These are phyloP conservation scores for Ogataea nonfermentans DNA, from an alignment of 805 yeast species.

Conservation along the genomic window DNA sequence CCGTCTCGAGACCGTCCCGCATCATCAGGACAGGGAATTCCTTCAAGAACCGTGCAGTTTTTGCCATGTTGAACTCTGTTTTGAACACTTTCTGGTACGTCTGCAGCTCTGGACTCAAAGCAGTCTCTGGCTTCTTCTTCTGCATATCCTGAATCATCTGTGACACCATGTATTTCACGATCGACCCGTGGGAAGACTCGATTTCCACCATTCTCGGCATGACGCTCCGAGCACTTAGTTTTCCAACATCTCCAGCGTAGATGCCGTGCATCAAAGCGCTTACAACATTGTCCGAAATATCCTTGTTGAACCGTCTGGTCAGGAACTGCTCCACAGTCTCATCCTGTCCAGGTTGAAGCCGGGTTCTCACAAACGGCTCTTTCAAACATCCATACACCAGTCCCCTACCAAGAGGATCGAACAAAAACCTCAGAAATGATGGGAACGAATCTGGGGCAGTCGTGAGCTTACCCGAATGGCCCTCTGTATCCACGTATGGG, in stretches of 20 bases:
- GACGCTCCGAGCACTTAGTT: conserved; percentile 63
- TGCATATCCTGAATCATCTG: conserved; percentile 28
- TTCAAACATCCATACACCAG: conserved; percentile 42
- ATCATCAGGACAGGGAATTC: conserved; percentile 63
- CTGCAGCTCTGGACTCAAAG: conserved; percentile 31
- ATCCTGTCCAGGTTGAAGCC: conserved; percentile 40
- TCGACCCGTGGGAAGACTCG: conserved; percentile 61
- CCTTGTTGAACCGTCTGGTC: conserved; percentile 64
- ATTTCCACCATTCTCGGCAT: conserved; percentile 53
- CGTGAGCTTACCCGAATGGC: conserved; percentile 41
- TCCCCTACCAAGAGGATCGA: conserved; percentile 27
- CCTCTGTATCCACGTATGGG: conserved; percentile 21
- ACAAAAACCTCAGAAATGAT: conserved; percentile 33
- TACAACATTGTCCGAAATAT: conserved; percentile 52
- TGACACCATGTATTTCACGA: conserved; percentile 45
- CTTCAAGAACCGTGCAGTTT: conserved; percentile 40
- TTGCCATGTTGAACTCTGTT: conserved; percentile 39
- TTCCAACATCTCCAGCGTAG: conserved; percentile 78
- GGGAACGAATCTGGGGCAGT: conserved; percentile 48
- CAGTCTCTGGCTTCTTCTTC: conserved; percentile 5
- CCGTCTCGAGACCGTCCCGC: conserved; percentile 50
- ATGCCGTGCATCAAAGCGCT: conserved; percentile 89
- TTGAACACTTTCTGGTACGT: conserved; percentile 41
- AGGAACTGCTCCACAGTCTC: conserved; percentile 72
- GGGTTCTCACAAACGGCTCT: conserved; percentile 48